Conservation (phyloP, 306 rosid species). For the Quercus engelmannii region DNA sequence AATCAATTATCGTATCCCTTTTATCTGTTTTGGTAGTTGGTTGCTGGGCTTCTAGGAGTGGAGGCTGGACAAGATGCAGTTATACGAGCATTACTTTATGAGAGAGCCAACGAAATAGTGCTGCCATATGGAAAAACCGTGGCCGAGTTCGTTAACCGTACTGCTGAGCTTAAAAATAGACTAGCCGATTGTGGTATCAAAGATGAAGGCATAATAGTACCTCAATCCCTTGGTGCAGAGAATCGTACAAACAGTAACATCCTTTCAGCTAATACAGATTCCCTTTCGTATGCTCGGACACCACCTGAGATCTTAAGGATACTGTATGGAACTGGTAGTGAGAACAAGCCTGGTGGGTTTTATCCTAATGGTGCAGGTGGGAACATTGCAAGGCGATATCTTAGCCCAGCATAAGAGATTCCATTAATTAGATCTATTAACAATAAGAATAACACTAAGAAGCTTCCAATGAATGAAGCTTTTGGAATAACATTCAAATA, state of each 20-base stretch:
- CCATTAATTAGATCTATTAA: too few relatives aligned
- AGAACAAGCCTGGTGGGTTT: conserved; percentile 18
- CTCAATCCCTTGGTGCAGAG: conserved; percentile 19
- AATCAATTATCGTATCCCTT: too few relatives aligned
- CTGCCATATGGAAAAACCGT: conserved; percentile 17
- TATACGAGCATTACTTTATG: conserved; percentile 10
- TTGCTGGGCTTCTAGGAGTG: conserved; percentile 14
- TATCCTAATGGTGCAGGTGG: conserved; percentile 28
- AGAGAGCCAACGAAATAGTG: conserved; percentile 8
- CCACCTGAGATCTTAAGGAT: conserved; percentile 19
- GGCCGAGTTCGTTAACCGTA: conserved; percentile 11
- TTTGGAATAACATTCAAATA: too few relatives aligned
- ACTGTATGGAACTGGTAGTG: conserved; percentile 11
- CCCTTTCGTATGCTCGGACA: conserved; percentile 21
- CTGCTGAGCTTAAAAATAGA: conserved; percentile 6
- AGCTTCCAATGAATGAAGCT: too few relatives aligned
- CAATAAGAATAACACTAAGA: too few relatives aligned
- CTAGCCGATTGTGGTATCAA: conserved; percentile 16
- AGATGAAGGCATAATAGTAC: conserved; percentile 30
- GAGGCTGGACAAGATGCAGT: conserved; percentile 33
- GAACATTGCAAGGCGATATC: conserved; percentile 8
- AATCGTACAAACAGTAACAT: conserved; percentile 18
- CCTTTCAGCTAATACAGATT: conserved; percentile 16
- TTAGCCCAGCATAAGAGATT: not conserved
- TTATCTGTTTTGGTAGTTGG: conserved; percentile 10